These are phyloP conservation scores for Fusarium longipes DNA, from an alignment of 2,329 filamentous ascomycete species.

Conservation along the genomic window DNA sequence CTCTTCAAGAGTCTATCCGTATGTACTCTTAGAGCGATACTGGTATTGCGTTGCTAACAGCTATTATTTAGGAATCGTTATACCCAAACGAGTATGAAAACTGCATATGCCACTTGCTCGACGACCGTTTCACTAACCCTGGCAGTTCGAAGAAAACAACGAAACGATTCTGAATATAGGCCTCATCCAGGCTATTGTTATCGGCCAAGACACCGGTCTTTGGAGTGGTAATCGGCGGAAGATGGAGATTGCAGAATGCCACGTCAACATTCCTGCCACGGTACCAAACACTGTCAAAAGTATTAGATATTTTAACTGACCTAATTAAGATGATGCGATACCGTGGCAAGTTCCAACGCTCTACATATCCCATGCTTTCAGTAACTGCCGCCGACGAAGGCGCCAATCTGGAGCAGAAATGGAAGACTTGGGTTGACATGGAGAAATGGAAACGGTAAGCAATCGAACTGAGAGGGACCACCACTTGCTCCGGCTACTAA, in stretches of 20 bases:
- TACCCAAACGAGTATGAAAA: conserved; percentile 48
- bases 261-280: conserved; percentile 58
- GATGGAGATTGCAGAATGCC: conserved; percentile 67
- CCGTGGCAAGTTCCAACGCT: conserved; percentile 68
- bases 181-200: conserved; percentile 61
- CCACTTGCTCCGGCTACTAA: conserved; percentile 12
- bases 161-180: conserved; percentile 58
- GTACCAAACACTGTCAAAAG: conserved; percentile 47
- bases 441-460: conserved; percentile 73
- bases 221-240: conserved; percentile 67
- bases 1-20: conserved; percentile 64
- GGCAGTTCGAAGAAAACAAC: conserved; percentile 63
- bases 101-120: neutral
- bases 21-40: conserved; percentile 28
- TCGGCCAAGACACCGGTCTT: conserved; percentile 62
- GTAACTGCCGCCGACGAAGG: conserved; percentile 67
- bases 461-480: neutral
- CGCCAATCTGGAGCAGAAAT: conserved; percentile 69
- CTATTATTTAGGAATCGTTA: conserved; percentile 43
- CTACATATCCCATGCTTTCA: conserved; percentile 62
- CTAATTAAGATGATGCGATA: conserved; percentile 62
- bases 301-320: conserved; percentile 24
- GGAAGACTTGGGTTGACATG: conserved; percentile 71
- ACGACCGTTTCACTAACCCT: conserved; percentile 9
- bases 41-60: neutral